Percentiles rank a stretch among this genome's conserved stretches.
Evolutionary conservation across 148 eudicot genomes (phyloP).

Genomic region (Talinum fruticosum): DNA sequence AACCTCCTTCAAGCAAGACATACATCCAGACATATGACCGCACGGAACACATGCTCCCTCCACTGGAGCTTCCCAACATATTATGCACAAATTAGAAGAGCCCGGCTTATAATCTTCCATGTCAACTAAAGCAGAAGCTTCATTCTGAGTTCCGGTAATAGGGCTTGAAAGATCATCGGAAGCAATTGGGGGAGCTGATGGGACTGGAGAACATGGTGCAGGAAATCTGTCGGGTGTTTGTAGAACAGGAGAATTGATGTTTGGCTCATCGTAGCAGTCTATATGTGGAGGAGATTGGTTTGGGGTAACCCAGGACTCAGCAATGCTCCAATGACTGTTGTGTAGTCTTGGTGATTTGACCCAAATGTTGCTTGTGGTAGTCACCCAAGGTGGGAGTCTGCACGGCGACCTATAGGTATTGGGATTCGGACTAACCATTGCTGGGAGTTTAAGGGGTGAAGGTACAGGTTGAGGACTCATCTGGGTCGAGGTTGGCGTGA

Average conservation of each 20-base stretch:
- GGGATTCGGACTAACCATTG: conserved; percentile 11
- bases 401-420: conserved; percentile 16
- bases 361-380: conserved; percentile 12
- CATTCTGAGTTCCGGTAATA: background rate
- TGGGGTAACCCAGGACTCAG: conserved; percentile 14
- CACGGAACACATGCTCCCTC: conserved; percentile 70
- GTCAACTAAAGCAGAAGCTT: background rate
- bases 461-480: conserved; percentile 3
- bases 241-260: background rate
- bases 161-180: background rate
- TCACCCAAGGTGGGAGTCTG: conserved; percentile 10
- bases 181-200: conserved; percentile 41
- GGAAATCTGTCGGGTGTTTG: conserved; percentile 6
- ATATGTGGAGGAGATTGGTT: conserved; percentile 16
- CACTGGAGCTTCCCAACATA: conserved; percentile 60
- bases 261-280: background rate
- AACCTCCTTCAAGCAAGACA: conserved; percentile 50
- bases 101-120: background rate
- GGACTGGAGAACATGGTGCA: conserved; percentile 18
- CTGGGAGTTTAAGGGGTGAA: conserved; percentile 5
- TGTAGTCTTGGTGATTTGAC: conserved; percentile 15
- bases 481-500: conserved; percentile 8
- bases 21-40: conserved; percentile 60
- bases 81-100: conserved; percentile 28
- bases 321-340: background rate